Base-by-base conservation (phyloP, 352 stramenopile species). In the Phytophthora parvispora region DNA sequence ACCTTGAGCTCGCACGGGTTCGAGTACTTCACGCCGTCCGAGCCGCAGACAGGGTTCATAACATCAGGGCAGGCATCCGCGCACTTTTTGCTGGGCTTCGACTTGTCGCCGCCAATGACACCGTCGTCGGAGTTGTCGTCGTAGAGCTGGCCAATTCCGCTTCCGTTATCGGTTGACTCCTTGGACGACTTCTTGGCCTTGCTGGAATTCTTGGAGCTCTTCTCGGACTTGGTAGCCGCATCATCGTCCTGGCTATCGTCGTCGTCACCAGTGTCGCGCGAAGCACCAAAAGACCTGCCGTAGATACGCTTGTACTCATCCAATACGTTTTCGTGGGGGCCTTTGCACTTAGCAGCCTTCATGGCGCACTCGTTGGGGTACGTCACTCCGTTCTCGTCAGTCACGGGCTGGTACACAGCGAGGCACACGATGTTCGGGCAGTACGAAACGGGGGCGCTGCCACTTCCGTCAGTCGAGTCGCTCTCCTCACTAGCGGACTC, bases 341-440 rank as follows among this genome's bases (percentile, higher is more conserved):
- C 66, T 34, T 72, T 77, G 61, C 80, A 88, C 27, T 75, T 63
- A 0, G 64, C 64, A 45, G 64, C 68, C 9, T 60, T 31, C 51
- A 85, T 69, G 25, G 65, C 58, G 45, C 77, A 86, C 42, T 53
- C 38, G 54, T 81, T 86, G 12, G 62, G 27, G 64, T 86, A 86
- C 8, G 36, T 73, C 15, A 61, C 47, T 13, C 75, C 75, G 28
- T 86, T 64, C 24, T 77, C 71, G 13, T 77, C 73, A 24, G 27
- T 65, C 20, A 81, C 69, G 12, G 77, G 74, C 1, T 59, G 15
- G 45, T 77, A 79, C 28, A 80, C 72, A 28, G 62, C 72, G 43
- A 53, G 54, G 51, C 75, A 83, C 32, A 55, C 1, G 13, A 68
- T 49, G 49, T 61, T 67, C 18, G 60, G 38, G 51, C 60, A 68